Conservation (phyloP, 2,329 filamentous ascomycete species). For the Calonectria pseudoreteaudii region DNA sequence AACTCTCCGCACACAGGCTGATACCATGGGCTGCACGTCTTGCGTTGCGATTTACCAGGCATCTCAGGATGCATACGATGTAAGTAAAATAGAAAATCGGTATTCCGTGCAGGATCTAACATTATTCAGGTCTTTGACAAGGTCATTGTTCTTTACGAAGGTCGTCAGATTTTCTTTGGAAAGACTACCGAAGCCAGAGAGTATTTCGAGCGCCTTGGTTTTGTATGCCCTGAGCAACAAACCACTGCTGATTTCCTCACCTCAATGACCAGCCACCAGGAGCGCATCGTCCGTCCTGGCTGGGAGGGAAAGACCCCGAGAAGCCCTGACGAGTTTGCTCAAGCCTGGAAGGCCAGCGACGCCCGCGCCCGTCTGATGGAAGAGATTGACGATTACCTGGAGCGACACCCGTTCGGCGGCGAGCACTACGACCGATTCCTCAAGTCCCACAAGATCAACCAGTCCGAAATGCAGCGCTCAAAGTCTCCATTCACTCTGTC, state of each 20-base stretch:
- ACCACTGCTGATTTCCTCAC: conserved; percentile 80
- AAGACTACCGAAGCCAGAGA: conserved; percentile 32
- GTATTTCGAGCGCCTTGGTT: conserved; percentile 58
- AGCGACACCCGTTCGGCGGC: conserved; percentile 37
- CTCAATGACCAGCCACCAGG: conserved; percentile 56
- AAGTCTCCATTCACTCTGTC: conserved; percentile 33
- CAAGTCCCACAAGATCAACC: conserved; percentile 32
- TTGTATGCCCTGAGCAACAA: conserved; percentile 62
- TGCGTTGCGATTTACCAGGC: conserved; percentile 75
- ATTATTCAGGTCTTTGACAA: conserved; percentile 71
- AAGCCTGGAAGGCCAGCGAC: conserved; percentile 44
- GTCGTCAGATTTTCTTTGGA: conserved; percentile 68
- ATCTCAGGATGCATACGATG: conserved; percentile 49
- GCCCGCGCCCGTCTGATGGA: conserved; percentile 39
- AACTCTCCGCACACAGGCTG: conserved; percentile 68
- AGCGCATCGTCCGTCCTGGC: conserved; percentile 47
- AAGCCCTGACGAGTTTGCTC: conserved; percentile 51
- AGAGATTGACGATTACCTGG: conserved; percentile 45
- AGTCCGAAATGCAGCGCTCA: conserved; percentile 21
- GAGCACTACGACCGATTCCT: conserved; percentile 36
- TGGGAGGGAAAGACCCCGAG: conserved; percentile 48
- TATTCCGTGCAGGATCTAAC: conserved; percentile 42
- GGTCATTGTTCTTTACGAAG: conserved; percentile 75
- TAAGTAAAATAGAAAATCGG: conserved; percentile 28
- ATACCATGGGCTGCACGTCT: conserved; percentile 68